Percentiles rank a stretch among this genome's conserved stretches.
These are phyloP conservation scores for Eucalyptus marginata DNA, from an alignment of 345 rosid genomes.

Conservation along the genomic window DNA sequence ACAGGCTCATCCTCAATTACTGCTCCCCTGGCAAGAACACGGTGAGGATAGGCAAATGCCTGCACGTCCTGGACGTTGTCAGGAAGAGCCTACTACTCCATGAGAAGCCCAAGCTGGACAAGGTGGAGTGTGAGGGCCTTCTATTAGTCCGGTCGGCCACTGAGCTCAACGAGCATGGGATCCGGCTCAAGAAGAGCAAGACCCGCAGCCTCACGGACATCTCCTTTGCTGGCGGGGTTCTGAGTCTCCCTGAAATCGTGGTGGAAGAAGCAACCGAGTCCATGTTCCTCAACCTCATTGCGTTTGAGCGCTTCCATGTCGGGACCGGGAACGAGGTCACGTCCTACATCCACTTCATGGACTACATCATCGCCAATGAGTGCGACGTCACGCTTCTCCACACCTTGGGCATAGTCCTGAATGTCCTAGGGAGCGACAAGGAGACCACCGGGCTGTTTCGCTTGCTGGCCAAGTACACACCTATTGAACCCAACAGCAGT, in stretches of 20 bases:
- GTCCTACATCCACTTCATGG: conserved; percentile 25
- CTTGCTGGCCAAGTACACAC: conserved; percentile 1
- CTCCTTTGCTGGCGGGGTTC: conserved; percentile 15
- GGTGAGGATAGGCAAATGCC: conserved; percentile 12
- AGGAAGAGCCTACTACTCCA: conserved; percentile 12
- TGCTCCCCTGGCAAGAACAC: conserved; percentile 1
- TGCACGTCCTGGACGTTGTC: conserved; percentile 31
- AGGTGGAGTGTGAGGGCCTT: not conserved
- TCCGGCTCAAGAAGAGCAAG: conserved; percentile 18
- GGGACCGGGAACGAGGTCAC: not conserved
- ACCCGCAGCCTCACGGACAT: conserved; percentile 20
- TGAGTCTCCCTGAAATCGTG: conserved; percentile 10
- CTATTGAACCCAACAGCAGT: not conserved
- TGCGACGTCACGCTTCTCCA: conserved; percentile 24
- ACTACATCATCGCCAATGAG: conserved; percentile 19
- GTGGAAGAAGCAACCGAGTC: conserved; percentile 30
- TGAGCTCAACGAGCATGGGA: conserved; percentile 30
- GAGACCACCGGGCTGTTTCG: conserved; percentile 26
- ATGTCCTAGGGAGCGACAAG: conserved; percentile 30
- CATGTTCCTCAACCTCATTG: conserved; percentile 6
- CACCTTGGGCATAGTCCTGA: conserved; percentile 24
- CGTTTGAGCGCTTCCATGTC: not conserved
- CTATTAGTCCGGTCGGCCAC: conserved; percentile 18
- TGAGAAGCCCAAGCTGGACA: not conserved
- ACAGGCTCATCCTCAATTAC: conserved; percentile 24